A percentile compares a stretch with the other conserved stretches of the same genome.
Conservation (phyloP, 768 basidiomycete genomes). For the Leccinum imitatum region DNA sequence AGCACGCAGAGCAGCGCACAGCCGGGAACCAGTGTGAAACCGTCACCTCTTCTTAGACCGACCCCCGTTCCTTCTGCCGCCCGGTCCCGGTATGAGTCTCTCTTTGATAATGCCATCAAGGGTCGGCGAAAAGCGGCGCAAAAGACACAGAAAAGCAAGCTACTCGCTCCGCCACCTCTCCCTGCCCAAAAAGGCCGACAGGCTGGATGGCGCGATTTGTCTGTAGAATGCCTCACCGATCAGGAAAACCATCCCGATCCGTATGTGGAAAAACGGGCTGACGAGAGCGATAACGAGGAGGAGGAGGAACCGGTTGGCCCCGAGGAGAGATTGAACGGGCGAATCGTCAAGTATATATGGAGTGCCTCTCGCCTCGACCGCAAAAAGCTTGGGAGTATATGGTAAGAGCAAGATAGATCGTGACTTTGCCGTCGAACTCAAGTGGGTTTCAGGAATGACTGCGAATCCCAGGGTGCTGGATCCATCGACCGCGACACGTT, state of each 20-base stretch:
- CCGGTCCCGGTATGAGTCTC: constrained; percentile 61
- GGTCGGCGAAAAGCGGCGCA: constrained; percentile 43
- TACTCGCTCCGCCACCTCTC: constrained; percentile 37
- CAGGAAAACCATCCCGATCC: constrained; percentile 33
- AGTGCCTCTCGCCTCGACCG: constrained; percentile 54
- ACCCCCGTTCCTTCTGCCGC: constrained; percentile 68
- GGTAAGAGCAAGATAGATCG: constrained; percentile 44
- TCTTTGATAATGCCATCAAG: constrained; percentile 62
- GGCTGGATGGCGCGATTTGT: constrained; percentile 73
- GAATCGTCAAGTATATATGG: constrained; percentile 63
- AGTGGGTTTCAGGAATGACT: constrained; percentile 57
- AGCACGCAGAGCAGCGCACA: constrained; percentile 34
- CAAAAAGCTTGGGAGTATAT: constrained; percentile 57
- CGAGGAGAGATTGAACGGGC: constrained; percentile 55
- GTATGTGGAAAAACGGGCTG: constrained; percentile 14
- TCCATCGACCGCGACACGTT: constrained; percentile 67
- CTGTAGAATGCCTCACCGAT: constrained; percentile 61
- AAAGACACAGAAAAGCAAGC: constrained; percentile 26
- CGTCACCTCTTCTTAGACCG: constrained; percentile 45
- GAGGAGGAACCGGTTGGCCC: constrained; percentile 26
- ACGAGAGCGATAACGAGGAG: constrained; percentile 21
- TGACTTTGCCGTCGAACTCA: neutral
- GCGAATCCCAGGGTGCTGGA: constrained; percentile 55
- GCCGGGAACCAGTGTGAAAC: constrained; percentile 15
- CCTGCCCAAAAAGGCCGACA: constrained; percentile 46